Conservation (phyloP, 1,139 yeast genomes). For the Eremothecium cymbalariae region DNA sequence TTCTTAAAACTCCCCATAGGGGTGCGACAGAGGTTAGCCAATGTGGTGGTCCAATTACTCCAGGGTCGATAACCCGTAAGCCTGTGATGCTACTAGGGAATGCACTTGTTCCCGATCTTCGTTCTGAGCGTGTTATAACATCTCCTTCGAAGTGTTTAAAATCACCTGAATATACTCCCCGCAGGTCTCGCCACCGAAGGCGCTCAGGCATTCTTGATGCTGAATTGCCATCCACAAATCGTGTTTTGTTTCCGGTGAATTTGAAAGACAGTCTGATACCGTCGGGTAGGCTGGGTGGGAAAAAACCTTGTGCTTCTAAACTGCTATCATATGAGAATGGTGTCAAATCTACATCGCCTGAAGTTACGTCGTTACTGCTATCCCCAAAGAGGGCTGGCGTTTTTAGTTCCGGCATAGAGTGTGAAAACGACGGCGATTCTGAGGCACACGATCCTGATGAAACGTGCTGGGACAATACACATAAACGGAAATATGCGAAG, state of each 20-base stretch:
- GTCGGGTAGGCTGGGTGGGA: conserved; percentile 1
- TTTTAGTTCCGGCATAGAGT: neutral
- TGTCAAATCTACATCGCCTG: too few species aligned
- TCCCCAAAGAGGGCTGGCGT: conserved; percentile 14
- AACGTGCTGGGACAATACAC: neutral
- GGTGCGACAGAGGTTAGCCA: conserved; percentile 5
- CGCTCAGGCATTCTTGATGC: conserved; percentile 7
- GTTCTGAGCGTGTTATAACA: conserved; percentile 1
- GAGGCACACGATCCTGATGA: conserved; percentile 1
- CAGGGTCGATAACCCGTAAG: conserved; percentile 19
- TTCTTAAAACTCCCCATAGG: conserved; percentile 17
- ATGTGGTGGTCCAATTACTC: conserved; percentile 23
- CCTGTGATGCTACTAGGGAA: conserved; percentile 1
- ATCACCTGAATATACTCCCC: conserved; percentile 29
- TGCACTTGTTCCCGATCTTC: conserved; percentile 1
- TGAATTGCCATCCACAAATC: conserved; percentile 14
- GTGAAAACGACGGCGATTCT: neutral
- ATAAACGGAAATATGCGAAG: conserved; percentile 8
- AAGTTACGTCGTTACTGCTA: conserved; percentile 9
- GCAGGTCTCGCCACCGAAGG: conserved; percentile 8
- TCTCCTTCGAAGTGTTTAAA: conserved; percentile 23
- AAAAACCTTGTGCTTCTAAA: too few species aligned
- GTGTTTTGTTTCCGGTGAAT: conserved; percentile 17
- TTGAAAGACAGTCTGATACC: conserved; percentile 1
- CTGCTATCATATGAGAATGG: too few species aligned